Percentiles rank a stretch among this genome's conserved stretches.
These are phyloP conservation scores for Pseudotulostoma volvatum DNA, from an alignment of 495 filamentous ascomycete genomes.

Conservation along the genomic window DNA sequence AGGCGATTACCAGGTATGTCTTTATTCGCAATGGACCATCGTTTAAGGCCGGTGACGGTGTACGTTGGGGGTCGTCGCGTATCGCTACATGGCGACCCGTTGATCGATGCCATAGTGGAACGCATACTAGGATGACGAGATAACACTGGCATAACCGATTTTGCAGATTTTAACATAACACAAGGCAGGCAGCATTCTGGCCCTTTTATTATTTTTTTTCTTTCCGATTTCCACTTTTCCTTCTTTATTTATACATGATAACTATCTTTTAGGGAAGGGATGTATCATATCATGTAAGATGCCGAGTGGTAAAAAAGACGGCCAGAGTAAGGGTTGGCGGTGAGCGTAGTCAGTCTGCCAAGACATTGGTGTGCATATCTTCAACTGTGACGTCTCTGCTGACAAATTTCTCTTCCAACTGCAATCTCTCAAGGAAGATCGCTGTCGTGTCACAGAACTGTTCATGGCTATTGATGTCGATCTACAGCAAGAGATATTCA, in stretches of 20 bases:
- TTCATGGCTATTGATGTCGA: constrained; percentile 26
- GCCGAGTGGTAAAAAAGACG: not conserved
- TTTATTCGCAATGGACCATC: constrained; percentile 65
- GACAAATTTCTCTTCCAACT: no score
- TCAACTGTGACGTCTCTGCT: not conserved
- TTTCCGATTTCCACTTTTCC: no score
- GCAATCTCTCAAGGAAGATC: no score
- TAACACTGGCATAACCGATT: constrained; percentile 19
- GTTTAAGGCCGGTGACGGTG: constrained; percentile 56
- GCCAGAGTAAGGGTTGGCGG: not conserved
- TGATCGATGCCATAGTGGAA: constrained; percentile 15
- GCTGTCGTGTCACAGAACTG: no score
- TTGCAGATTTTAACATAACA: constrained; percentile 22
- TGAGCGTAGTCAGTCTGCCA: no score
- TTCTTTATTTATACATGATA: no score
- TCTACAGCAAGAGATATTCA: constrained; percentile 26
- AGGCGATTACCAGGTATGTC: constrained; percentile 43
- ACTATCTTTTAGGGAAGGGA: no score
- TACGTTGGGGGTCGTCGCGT: constrained; percentile 11
- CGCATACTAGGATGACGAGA: not conserved
- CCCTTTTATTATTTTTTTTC: no score
- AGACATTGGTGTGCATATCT: not conserved
- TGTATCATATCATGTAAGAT: no score
- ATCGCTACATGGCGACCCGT: constrained; percentile 9
- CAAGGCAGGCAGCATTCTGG: not conserved